Evolutionary conservation across 371 early-diverging fungal genomes (phyloP).

Genomic region (Mucor racemosus): DNA sequence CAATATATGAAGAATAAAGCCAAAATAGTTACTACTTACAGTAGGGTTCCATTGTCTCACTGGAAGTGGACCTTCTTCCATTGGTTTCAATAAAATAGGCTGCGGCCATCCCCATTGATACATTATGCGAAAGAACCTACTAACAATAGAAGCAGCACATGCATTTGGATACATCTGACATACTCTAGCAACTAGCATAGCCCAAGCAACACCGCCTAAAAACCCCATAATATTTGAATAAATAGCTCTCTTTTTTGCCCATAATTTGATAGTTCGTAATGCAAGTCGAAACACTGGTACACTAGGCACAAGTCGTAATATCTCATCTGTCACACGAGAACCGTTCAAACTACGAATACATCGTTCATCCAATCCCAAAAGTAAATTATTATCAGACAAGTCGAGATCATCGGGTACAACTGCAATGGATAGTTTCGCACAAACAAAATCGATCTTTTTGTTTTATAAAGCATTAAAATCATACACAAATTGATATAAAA

Average conservation of each 20-base stretch:
- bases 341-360: conserved; percentile 95
- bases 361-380: conserved; percentile 92
- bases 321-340: conserved; percentile 97
- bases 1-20: not conserved
- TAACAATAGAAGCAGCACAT: conserved; percentile 85
- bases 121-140: conserved; percentile 93
- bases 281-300: conserved; percentile 90
- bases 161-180: conserved; percentile 99
- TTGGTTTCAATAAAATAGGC: conserved; percentile 94
- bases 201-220: conserved; percentile 99
- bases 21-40: conserved; percentile 31
- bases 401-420: conserved; percentile 86
- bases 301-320: conserved; percentile 93
- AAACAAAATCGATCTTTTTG: conserved; percentile 91
- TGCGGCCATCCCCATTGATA: conserved; percentile 98
- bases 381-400: conserved; percentile 81
- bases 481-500: not conserved
- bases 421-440: conserved; percentile 80
- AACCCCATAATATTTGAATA: conserved; percentile 99
- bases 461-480: not conserved
- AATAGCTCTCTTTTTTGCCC: conserved; percentile 96
- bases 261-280: conserved; percentile 96
- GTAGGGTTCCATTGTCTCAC: conserved; percentile 98
- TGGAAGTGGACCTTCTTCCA: conserved; percentile 91
- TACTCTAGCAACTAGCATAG: conserved; percentile 97